These are phyloP conservation scores for Aspergillus sclerotiicarbonarius DNA, from an alignment of 495 filamentous ascomycete genomes.

Conservation along the genomic window DNA sequence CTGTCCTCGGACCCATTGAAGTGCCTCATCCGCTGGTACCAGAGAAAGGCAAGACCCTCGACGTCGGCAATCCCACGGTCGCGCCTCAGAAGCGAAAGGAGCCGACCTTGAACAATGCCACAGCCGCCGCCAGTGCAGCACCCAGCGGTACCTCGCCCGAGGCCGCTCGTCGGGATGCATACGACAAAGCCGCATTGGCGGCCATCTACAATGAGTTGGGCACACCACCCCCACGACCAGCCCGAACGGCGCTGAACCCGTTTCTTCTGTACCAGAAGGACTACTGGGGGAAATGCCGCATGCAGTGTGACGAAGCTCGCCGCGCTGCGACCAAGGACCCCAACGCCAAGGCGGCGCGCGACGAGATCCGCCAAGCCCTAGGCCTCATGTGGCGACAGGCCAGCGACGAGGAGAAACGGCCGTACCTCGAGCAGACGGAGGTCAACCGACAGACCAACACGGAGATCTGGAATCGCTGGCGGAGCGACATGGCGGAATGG, in stretches of 20 bases:
- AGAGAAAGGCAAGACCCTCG: slow-evolving; percentile 45
- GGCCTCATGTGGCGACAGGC: slow-evolving; percentile 89
- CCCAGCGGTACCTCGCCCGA: slow-evolving; percentile 28
- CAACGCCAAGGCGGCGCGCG: slow-evolving; percentile 60
- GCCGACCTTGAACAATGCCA: slow-evolving; percentile 12
- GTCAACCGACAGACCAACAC: slow-evolving; percentile 62
- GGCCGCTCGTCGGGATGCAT: slow-evolving; percentile 58
- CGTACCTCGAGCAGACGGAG: slow-evolving; percentile 71
- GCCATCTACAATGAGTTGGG: slow-evolving; percentile 70
- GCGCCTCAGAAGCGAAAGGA: slow-evolving; percentile 21
- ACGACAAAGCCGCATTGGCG: slow-evolving; percentile 71
- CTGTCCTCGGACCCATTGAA: slow-evolving; percentile 76
- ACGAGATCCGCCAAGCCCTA: slow-evolving; percentile 78
- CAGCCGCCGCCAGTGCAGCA: slow-evolving; percentile 1
- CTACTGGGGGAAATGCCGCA: slow-evolving; percentile 71
- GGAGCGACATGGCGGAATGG: slow-evolving; percentile 61
- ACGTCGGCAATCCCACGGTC: slow-evolving; percentile 26
- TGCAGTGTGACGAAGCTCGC: slow-evolving; percentile 65
- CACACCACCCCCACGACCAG: slow-evolving; percentile 65
- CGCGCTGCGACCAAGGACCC: slow-evolving; percentile 63
- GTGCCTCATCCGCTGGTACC: slow-evolving; percentile 74
- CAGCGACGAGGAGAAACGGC: slow-evolving; percentile 61
- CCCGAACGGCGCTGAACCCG: slow-evolving; percentile 66
- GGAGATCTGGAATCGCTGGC: slow-evolving; percentile 57
- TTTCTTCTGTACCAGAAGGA: slow-evolving; percentile 72